A percentile compares a stretch with the other conserved stretches of the same genome.
phyloP scores from a whole-genome alignment of 441 rosid genomes.

The Pelargonium australe region DNA sequence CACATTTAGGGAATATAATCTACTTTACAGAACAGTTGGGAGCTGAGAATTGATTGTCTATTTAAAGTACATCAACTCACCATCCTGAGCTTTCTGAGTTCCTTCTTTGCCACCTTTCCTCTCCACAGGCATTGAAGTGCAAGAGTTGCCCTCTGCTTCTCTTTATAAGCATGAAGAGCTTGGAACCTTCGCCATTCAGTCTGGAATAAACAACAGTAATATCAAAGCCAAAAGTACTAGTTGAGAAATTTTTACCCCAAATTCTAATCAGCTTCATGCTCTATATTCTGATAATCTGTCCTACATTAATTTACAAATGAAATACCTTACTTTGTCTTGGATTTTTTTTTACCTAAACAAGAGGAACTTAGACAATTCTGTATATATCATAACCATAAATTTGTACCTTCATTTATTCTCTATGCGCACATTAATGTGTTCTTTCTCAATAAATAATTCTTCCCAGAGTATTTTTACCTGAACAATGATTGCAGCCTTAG shows the following conservation, averaged over 20 bases:
- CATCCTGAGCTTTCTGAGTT: constrained; percentile 58
- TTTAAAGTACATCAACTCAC: constrained; percentile 28
- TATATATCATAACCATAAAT: no score
- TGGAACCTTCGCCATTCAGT: constrained; percentile 46
- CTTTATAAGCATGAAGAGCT: constrained; percentile 38
- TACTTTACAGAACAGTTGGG: no score
- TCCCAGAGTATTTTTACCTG: constrained; percentile 37
- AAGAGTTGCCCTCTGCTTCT: constrained; percentile 43
- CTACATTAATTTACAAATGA: no score
- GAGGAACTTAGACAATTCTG: not conserved
- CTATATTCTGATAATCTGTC: no score
- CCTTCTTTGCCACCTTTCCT: constrained; percentile 51
- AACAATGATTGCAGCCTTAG: constrained; percentile 46
- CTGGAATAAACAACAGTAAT: constrained; percentile 28
- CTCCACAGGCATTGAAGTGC: constrained; percentile 61
- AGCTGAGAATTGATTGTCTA: not conserved
- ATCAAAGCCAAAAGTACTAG: constrained; percentile 8
- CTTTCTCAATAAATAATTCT: not conserved
- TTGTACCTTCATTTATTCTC: no score
- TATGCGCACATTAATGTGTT: no score
- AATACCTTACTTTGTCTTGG: no score
- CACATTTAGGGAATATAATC: not conserved
- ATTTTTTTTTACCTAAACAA: no score
- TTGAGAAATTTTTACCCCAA: not conserved
- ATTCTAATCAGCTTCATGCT: no score